phyloP scores from a whole-genome alignment of 371 early-diverging fungal genomes.

The Mortierella sp. region DNA sequence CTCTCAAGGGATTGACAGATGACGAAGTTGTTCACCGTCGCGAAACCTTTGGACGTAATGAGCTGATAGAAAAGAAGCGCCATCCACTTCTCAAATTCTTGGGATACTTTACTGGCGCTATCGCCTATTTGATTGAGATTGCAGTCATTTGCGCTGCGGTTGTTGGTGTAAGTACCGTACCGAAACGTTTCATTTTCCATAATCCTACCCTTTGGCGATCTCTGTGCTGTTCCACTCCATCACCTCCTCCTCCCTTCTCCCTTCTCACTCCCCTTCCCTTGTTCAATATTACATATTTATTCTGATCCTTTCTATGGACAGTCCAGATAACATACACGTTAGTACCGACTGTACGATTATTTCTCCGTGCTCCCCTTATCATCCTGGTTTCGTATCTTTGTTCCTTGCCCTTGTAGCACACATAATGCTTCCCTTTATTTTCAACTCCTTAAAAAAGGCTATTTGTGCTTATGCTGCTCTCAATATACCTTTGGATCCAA shows the following conservation, averaged over 20 bases:
- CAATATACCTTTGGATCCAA: not conserved
- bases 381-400: slow-evolving; percentile 3
- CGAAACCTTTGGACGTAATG: slow-evolving; percentile 81
- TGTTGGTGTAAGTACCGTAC: slow-evolving; percentile 62
- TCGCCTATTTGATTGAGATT: slow-evolving; percentile 89
- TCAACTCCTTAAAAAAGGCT: not conserved
- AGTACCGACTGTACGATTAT: not conserved
- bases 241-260: too few species aligned
- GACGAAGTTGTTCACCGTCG: slow-evolving; percentile 71
- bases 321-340: not conserved
- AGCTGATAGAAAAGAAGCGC: slow-evolving; percentile 83
- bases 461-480: not conserved
- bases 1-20: slow-evolving; percentile 70
- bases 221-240: not conserved
- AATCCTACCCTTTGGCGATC: not conserved
- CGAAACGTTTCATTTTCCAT: not conserved
- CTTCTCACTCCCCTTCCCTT: not conserved
- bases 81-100: slow-evolving; percentile 90
- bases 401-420: not conserved
- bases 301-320: not conserved
- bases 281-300: not conserved
- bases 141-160: slow-evolving; percentile 80
- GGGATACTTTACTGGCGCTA: slow-evolving; percentile 91
- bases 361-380: not conserved
- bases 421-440: not conserved